Base-by-base conservation (phyloP, 2,329 filamentous ascomycete species). In the Aspergillus sp. region DNA sequence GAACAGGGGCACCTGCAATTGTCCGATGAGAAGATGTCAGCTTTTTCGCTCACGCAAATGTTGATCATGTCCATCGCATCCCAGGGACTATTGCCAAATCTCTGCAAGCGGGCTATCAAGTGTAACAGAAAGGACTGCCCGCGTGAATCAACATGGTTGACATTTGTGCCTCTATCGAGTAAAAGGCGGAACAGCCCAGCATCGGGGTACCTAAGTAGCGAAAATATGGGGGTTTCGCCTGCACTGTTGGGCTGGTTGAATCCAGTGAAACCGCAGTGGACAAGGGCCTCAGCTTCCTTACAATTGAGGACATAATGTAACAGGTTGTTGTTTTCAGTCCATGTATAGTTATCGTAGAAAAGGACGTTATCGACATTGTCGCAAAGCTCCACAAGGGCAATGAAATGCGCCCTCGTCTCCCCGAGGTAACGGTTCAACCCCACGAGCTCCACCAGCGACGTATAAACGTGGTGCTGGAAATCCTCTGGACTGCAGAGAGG, bases 71-170 rank as follows among this genome's bases (percentile, higher is more conserved):
- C 13, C 11, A 49, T 19, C 1, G 12, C 7, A 4, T 0, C 3
- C 19, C 15, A 9, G 4, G 4, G 7, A 3, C 5, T 7, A 3
- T 1, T 6, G 3, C 5, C 1, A 20, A 4, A 5, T 2, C 3
- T 1, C 3, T 1, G 1, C 2, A 22, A 8, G 9, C 12, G 0
- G 0, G 3, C 0, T 1, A 37, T 3, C 46, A 49, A 19, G 5
- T 24, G n/a, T 6, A 22, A 22, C 20, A 49, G 17, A 20, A 49
- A 7, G 1, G 46, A 22, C n/a, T 0, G n/a, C 13, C 46, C 17
- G 1, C 2, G 2, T 8, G 15, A 2, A 22, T 49, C 19, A 1
- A 13, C 3, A 20, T 17, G n/a, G 5, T 49, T 49, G 6, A 49
- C 12, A 8, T 49, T 15, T 11, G 19, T 8, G 0, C 46, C 46